These are phyloP conservation scores for Xylaria sp. DNA, from an alignment of 2,329 filamentous ascomycete species.

Conservation along the genomic window DNA sequence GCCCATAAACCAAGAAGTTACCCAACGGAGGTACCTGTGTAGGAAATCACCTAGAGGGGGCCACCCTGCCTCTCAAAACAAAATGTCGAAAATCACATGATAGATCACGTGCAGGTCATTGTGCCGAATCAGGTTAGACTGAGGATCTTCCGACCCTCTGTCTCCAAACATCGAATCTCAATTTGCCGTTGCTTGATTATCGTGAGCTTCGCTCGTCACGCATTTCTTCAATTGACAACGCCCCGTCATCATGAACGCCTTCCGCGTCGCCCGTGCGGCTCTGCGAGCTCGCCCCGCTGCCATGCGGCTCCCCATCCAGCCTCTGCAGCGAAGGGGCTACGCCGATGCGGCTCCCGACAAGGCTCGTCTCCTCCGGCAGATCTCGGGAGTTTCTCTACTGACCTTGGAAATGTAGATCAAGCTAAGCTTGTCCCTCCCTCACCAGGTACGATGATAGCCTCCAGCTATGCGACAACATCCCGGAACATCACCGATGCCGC, in stretches of 20 bases:
- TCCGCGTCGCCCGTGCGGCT: constrained; percentile 91
- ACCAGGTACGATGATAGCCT: constrained; percentile 80
- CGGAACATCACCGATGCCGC: background rate
- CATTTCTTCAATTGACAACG: constrained; percentile 60
- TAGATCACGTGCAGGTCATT: constrained; percentile 52
- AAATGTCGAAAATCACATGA: background rate
- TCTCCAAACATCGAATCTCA: constrained; percentile 45
- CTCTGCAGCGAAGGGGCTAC: constrained; percentile 88
- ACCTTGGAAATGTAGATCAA: constrained; percentile 73
- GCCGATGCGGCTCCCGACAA: constrained; percentile 89
- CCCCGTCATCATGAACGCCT: constrained; percentile 84
- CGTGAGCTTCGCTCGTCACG: constrained; percentile 57
- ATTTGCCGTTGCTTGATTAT: constrained; percentile 60
- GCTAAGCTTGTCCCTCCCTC: constrained; percentile 96
- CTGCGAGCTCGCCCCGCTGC: constrained; percentile 83
- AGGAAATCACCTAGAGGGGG: too few species aligned
- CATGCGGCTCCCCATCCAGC: constrained; percentile 79
- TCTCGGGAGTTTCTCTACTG: constrained; percentile 43
- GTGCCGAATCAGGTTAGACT: constrained; percentile 54
- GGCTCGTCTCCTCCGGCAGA: constrained; percentile 51
- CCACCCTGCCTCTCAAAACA: background rate
- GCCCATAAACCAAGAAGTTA: too few species aligned
- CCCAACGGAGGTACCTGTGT: background rate
- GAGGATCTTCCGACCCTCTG: constrained; percentile 42
- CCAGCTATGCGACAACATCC: background rate